Conservation (phyloP, 306 rosid genomes). For the Sechiopsis laciniata region DNA sequence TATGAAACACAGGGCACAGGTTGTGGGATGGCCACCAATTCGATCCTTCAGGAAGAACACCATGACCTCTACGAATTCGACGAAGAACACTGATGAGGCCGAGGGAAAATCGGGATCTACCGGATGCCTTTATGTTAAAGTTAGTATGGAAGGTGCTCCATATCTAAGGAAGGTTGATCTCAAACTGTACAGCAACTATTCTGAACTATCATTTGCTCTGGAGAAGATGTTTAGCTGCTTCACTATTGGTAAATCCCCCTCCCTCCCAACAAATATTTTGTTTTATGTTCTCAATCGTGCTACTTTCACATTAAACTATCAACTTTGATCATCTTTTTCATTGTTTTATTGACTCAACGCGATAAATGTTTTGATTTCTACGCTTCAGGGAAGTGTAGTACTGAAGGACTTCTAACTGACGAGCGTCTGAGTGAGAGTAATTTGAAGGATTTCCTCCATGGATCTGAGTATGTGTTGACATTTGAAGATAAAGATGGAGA, state of each 20-base stretch:
- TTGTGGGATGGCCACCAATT: slow-evolving; percentile 99
- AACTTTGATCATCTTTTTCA: background rate
- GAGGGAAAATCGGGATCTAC: slow-evolving; percentile 48
- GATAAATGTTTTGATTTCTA: slow-evolving; percentile 19
- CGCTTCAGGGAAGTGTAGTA: slow-evolving; percentile 65
- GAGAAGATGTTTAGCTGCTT: slow-evolving; percentile 97
- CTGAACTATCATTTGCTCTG: slow-evolving; percentile 74
- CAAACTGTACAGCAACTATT: slow-evolving; percentile 56
- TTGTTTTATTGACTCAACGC: background rate
- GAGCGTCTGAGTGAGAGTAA: slow-evolving; percentile 73
- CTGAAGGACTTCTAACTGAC: slow-evolving; percentile 54
- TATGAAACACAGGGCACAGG: slow-evolving; percentile 69
- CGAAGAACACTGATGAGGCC: slow-evolving; percentile 55
- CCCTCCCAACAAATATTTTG: background rate
- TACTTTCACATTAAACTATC: background rate
- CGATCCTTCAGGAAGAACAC: slow-evolving; percentile 80
- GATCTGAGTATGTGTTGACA: slow-evolving; percentile 80
- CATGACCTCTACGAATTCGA: slow-evolving; percentile 53
- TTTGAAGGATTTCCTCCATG: slow-evolving; percentile 74
- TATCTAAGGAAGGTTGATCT: slow-evolving; percentile 90
- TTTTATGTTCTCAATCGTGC: background rate
- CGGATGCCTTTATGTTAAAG: slow-evolving; percentile 74
- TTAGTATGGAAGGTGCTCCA: slow-evolving; percentile 99
- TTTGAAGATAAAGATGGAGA: slow-evolving; percentile 94
- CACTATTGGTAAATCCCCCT: slow-evolving; percentile 49